Evolutionary conservation across 2,329 filamentous ascomycete species (phyloP), one percentile per base, ranked within the genome.

Genomic region (Hypomyces perniciosus): DNA sequence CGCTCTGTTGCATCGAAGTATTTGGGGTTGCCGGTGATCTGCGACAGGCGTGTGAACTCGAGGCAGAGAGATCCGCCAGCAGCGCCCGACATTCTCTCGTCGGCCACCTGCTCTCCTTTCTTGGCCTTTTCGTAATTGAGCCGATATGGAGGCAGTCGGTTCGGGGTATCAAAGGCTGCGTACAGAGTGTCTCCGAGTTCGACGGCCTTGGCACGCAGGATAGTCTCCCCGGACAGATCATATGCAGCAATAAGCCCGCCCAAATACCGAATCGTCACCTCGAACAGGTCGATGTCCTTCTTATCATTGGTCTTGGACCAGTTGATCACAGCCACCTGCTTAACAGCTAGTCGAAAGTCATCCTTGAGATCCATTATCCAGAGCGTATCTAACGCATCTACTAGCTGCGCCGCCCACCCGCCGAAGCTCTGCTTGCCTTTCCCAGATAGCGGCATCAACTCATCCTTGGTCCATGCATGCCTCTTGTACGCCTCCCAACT

Each of bases 1-100:
- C 84, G 78, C 55, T 86, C 84, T 48, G 88, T 79, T 5, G 85
- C 86, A 66, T 89, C 85, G 65, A 86, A 90, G 68, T 87, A 91
- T 63, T 85, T 89, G 49, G 79, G 69, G 53, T 90, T 75, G 46
- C 80, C 81, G 0, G 87, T 89, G 52, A 91, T 71, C 67, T 91
- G 87, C 20, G 83, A 82, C 42, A 92, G 73, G 5, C 87, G 75
- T 2, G 85, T 89, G 62, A 91, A 89, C 62, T 91, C 87, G 52
- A 92, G 66, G 7, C 81, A 82, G 50, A 91, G 72, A 8, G 85
- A 86, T 31, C 86, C 86, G 12, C 69, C 68, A n/a, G 71, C 72
- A 29, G 75, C 75, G 6, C 68, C 66, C 3, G 71, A 67, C 58
- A 74, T 71, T 48, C 59, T 62, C 10, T 55, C 52, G 39, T 70